Evolutionary conservation across 2,329 filamentous ascomycete genomes (phyloP), one percentile per base, ranked within the genome.

Genomic region (Sporothrix humicola): DNA sequence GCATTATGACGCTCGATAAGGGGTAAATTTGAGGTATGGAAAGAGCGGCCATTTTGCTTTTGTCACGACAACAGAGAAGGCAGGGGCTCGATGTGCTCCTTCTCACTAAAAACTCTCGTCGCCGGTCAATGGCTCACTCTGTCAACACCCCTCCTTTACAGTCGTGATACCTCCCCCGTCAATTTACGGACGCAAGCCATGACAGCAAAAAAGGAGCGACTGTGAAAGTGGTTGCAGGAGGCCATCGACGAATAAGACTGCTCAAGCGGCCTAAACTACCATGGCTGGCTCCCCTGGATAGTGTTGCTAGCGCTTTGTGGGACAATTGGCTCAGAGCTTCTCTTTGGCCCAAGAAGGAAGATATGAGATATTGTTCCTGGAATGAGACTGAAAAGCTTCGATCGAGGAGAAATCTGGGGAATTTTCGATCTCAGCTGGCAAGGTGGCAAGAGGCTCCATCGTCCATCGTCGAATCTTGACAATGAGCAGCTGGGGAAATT

Each of bases 181-280:
- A 13, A 31, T 17, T 46, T 68, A 37, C 46, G 46, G 65, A 20
- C 20, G 63, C 63, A 50, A 48, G 63, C 44, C 3, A n/a, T 31
- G 44, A 31, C 50, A 26, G 63, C 20, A 26, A 50, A 69, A 50
- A 69, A 52, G 13, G 48, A 50, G 63, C 42, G 42, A 68, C 63
- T 69, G 46, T 7, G 46, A 70, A 48, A 69, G 66, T 69, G 66
- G 52, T 58, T 70, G 68, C 68, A 70, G 68, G 31, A 58, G 26
- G 6, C 15, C 7, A 48, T 37, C 26, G 26, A 44, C 66, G 66
- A 69, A 69, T 69, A 46, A 58, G 68, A 52, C 31, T 5, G 31
- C n/a, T 15, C 15, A 58, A 8, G 59, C 13, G 48, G 15, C 48
- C 48, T n/a, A 23, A 8, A 8, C 46, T 17, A 37, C 7, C 26